Percentiles rank a stretch among this genome's conserved stretches.
phyloP scores from a whole-genome alignment of 495 filamentous ascomycete genomes.

The Penicillium roqueforti region DNA sequence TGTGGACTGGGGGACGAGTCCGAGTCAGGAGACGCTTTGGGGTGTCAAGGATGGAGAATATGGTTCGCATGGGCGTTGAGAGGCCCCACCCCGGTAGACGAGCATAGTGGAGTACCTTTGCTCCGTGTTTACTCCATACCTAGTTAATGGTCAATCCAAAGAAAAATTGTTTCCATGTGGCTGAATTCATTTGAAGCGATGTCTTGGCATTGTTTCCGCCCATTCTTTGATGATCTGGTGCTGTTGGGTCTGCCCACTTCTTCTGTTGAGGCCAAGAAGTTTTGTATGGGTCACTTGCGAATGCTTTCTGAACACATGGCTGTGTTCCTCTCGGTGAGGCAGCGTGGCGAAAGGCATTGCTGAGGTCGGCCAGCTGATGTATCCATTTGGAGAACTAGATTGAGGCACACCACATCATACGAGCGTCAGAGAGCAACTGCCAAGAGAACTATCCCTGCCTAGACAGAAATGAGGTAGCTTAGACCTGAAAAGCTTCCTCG shows the following conservation, averaged over 20 bases:
- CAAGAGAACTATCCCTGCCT: background rate
- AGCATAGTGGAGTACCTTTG: background rate
- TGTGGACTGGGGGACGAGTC: background rate
- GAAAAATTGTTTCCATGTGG: background rate
- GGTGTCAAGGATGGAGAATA: background rate
- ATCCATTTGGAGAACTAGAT: background rate
- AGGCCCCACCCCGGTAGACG: background rate
- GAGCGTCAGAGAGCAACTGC: background rate
- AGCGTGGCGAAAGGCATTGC: background rate
- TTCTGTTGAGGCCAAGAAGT: background rate
- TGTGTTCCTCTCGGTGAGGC: background rate
- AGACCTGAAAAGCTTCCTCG: too few species aligned
- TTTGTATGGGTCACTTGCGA: background rate
- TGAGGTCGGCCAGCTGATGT: background rate
- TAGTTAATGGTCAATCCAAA: background rate
- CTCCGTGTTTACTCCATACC: background rate
- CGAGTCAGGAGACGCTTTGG: background rate
- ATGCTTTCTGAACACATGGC: background rate
- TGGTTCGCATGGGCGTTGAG: background rate
- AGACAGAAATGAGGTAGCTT: background rate
- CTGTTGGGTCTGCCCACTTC: background rate
- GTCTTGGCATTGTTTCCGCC: background rate
- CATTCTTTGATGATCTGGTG: background rate
- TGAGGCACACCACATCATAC: background rate
- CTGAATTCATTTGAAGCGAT: background rate